Conservation (phyloP, 306 rosid species). For the Ochetophila trinervis region DNA sequence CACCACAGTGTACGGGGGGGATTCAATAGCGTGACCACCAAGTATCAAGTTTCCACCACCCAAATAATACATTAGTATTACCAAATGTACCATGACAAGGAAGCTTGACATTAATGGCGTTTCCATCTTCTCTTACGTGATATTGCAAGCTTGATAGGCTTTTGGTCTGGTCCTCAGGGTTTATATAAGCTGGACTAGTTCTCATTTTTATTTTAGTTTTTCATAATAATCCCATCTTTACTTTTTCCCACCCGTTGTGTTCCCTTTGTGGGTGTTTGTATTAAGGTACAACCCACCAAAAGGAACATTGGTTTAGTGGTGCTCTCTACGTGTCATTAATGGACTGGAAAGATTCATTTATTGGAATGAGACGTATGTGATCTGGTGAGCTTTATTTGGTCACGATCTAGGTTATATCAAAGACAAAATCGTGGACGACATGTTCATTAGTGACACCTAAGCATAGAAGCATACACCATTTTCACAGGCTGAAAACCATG, state of each 20-base stretch:
- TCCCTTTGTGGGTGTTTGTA: conserved; percentile 10
- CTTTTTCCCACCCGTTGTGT: background rate
- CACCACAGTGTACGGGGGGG: conserved; percentile 51
- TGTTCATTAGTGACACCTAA: background rate
- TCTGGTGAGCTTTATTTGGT: background rate
- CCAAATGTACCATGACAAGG: conserved; percentile 3
- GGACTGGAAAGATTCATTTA: too few species aligned
- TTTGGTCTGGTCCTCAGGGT: background rate
- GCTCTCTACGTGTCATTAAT: background rate
- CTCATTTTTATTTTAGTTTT: too few species aligned
- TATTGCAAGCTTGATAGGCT: background rate
- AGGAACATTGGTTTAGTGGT: background rate
- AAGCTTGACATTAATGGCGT: conserved; percentile 11
- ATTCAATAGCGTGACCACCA: conserved; percentile 39
- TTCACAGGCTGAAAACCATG: background rate
- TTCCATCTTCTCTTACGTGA: conserved; percentile 27
- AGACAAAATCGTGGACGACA: background rate
- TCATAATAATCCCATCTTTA: background rate
- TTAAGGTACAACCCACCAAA: background rate
- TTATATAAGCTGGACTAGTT: background rate
- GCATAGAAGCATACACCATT: background rate
- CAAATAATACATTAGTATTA: conserved; percentile 25
- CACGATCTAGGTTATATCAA: background rate
- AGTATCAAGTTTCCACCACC: conserved; percentile 1
- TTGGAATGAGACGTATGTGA: too few species aligned